Percentiles rank a stretch among this genome's conserved stretches.
Evolutionary conservation across 108 stramenopile species (phyloP).

Genomic region (Heterococcus sp.): DNA sequence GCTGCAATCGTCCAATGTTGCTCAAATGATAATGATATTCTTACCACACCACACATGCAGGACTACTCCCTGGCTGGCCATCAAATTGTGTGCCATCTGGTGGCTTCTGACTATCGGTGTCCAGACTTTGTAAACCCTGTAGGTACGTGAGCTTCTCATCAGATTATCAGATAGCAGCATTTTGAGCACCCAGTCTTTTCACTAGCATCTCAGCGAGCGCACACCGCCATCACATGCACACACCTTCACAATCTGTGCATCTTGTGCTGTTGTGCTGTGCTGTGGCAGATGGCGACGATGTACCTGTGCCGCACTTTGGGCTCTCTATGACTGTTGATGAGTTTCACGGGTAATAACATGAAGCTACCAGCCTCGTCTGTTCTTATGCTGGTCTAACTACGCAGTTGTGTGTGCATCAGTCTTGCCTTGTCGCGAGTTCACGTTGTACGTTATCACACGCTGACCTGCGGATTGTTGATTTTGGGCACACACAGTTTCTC

Average conservation of each 20-base stretch:
- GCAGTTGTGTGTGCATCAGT: too few species aligned
- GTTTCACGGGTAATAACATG: conserved; percentile 72
- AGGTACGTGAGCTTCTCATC: conserved; percentile 16
- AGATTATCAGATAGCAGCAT: not conserved
- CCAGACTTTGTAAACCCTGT: conserved; percentile 95
- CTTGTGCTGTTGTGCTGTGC: not conserved
- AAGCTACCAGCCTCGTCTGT: too few species aligned
- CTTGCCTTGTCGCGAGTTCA: too few species aligned
- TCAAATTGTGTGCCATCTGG: conserved; percentile 67
- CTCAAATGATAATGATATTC: not conserved
- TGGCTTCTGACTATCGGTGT: conserved; percentile 82
- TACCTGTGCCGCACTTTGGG: conserved; percentile 94
- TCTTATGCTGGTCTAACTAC: too few species aligned
- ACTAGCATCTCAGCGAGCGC: too few species aligned
- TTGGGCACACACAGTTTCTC: conserved; percentile 79
- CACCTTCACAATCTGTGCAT: too few species aligned
- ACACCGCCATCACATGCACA: too few species aligned
- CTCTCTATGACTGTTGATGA: conserved; percentile 79
- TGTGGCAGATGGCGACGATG: conserved; percentile 84
- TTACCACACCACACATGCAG: not conserved
- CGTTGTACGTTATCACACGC: too few species aligned
- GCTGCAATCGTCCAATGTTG: too few species aligned
- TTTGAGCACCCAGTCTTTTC: not conserved
- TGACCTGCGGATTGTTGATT: too few species aligned
- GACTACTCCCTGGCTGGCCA: conserved; percentile 90